phyloP scores from a whole-genome alignment of 306 rosid genomes.

The Corylus americana region DNA sequence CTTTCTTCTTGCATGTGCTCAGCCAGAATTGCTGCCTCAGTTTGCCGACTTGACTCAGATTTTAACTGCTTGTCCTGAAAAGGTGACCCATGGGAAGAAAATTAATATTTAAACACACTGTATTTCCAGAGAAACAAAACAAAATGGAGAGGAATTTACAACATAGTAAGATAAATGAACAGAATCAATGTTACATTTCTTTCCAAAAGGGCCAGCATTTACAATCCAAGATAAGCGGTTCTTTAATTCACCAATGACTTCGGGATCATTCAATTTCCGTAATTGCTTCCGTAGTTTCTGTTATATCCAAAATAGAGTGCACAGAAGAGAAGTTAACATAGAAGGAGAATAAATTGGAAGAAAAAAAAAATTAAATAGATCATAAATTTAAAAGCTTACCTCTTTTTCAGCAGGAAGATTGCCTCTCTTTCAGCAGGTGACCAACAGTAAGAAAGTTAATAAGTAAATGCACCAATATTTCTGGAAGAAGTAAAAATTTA shows the following conservation, averaged over 20 bases:
- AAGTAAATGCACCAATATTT: not conserved
- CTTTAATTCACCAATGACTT: constrained; percentile 49
- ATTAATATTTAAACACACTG: not conserved
- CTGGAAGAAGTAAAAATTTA: not conserved
- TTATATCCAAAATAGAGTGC: constrained; percentile 20
- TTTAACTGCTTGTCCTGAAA: constrained; percentile 72
- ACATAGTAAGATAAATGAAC: not conserved
- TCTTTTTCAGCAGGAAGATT: constrained; percentile 50
- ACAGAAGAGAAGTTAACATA: constrained; percentile 1
- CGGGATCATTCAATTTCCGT: constrained; percentile 49
- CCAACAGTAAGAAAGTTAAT: not conserved
- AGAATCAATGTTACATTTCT: not conserved
- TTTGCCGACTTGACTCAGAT: constrained; percentile 41
- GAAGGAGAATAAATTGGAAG: constrained; percentile 2
- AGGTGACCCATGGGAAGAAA: constrained; percentile 9
- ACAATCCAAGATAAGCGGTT: constrained; percentile 63
- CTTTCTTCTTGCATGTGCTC: constrained; percentile 66
- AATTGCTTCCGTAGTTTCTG: constrained; percentile 60
- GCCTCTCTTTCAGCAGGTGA: constrained; percentile 32
- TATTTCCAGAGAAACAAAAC: constrained; percentile 17
- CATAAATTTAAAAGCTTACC: constrained; percentile 24
- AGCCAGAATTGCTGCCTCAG: constrained; percentile 51
- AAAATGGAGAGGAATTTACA: constrained; percentile 9
- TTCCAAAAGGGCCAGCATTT: constrained; percentile 29
- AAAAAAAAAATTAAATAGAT: not conserved